These are phyloP conservation scores for Singerocomus rubriflavus DNA, from an alignment of 1,284 basidiomycete genomes.

Conservation along the genomic window DNA sequence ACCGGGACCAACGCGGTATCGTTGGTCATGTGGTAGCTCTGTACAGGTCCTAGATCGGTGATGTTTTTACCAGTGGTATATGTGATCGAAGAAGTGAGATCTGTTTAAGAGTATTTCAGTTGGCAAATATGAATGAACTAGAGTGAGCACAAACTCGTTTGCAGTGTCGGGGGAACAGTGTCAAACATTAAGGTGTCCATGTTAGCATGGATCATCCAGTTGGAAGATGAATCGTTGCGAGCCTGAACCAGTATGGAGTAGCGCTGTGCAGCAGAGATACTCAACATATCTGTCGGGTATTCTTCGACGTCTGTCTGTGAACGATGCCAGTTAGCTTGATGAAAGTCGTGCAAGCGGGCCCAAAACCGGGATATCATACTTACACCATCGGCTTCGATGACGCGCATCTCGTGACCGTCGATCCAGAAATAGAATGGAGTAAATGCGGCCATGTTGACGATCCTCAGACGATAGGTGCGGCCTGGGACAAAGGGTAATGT, in stretches of 20 bases:
- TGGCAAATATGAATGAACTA: neutral
- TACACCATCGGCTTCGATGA: conserved; percentile 89
- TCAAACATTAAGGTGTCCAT: conserved; percentile 91
- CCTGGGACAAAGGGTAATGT: conserved; percentile 82
- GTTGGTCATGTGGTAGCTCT: conserved; percentile 54
- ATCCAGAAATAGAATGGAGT: conserved; percentile 83
- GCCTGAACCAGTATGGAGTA: conserved; percentile 91
- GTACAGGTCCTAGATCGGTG: conserved; percentile 49
- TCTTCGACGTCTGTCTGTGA: conserved; percentile 74
- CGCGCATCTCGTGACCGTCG: conserved; percentile 87
- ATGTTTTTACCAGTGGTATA: conserved; percentile 53
- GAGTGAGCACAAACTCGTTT: conserved; percentile 58
- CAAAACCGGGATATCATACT: conserved; percentile 25
- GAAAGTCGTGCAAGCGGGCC: neutral
- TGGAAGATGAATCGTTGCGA: conserved; percentile 76
- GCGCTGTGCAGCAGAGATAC: conserved; percentile 85
- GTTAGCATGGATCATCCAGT: conserved; percentile 89
- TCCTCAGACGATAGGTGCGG: conserved; percentile 69
- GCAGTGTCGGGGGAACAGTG: conserved; percentile 62
- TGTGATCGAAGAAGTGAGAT: conserved; percentile 74
- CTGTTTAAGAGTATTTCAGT: conserved; percentile 35
- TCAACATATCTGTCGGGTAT: conserved; percentile 66
- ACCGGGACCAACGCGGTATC: conserved; percentile 65
- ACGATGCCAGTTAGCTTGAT: neutral
- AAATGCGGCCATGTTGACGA: conserved; percentile 80